Evolutionary conservation across 148 eudicot genomes (phyloP).

Genomic region (Fagopyrum homotropicum): DNA sequence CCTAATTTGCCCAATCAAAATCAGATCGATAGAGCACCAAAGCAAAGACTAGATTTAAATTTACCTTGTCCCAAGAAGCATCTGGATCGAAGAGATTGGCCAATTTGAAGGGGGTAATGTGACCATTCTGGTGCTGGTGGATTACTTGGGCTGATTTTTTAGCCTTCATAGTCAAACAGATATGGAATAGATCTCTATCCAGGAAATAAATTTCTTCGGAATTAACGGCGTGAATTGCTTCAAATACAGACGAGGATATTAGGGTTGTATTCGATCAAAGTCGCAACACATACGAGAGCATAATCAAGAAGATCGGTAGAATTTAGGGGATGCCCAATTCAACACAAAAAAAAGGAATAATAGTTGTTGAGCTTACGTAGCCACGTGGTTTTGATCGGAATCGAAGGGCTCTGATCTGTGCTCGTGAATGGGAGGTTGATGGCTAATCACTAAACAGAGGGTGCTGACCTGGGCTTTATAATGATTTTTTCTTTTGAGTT

Average conservation of each 20-base stretch:
- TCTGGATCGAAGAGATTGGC: slow-evolving; percentile 84
- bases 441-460: background rate
- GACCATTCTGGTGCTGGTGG: slow-evolving; percentile 48
- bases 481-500: too few species aligned
- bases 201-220: background rate
- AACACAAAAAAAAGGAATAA: background rate
- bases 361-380: background rate
- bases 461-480: too few species aligned
- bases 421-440: background rate
- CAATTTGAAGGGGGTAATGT: slow-evolving; percentile 63
- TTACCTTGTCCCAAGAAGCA: slow-evolving; percentile 96
- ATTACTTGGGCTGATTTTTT: slow-evolving; percentile 56
- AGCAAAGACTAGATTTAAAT: background rate
- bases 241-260: background rate
- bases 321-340: background rate
- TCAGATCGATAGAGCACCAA: background rate
- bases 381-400: slow-evolving; percentile 12
- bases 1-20: background rate
- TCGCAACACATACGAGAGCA: background rate
- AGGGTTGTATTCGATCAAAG: slow-evolving; percentile 1
- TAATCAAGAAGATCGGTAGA: background rate
- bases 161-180: slow-evolving; percentile 35
- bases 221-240: background rate
- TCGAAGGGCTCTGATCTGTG: slow-evolving; percentile 9
- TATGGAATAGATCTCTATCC: background rate